A percentile compares a stretch with the other conserved stretches of the same genome.
Conservation (phyloP, 2,329 filamentous ascomycete species). For the Pleoardoris graminearum region DNA sequence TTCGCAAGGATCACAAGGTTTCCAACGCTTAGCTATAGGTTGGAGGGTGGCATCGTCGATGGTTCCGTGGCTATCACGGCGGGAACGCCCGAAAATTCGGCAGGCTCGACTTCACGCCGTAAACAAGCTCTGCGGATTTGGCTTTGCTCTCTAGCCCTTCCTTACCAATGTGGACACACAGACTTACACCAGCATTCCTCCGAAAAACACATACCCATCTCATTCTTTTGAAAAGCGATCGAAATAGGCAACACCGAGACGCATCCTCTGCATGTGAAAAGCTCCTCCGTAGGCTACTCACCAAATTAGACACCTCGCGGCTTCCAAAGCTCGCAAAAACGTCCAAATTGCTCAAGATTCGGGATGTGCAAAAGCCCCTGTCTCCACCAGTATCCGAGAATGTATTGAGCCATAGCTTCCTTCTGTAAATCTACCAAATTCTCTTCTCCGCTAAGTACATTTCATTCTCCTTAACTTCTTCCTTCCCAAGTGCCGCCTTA, state of each 20-base stretch:
- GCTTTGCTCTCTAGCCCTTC: constrained; percentile 46
- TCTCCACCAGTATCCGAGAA: no score
- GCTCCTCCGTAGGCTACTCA: constrained; percentile 12
- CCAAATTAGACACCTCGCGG: constrained; percentile 5
- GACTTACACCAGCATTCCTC: constrained; percentile 20
- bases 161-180: constrained; percentile 54
- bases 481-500: constrained; percentile 3
- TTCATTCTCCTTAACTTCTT: constrained; percentile 2
- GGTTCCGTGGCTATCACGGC: constrained; percentile 56
- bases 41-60: constrained; percentile 57
- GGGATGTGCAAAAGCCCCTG: constrained; percentile 6
- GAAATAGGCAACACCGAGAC: constrained; percentile 36
- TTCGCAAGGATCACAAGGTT: constrained; percentile 51
- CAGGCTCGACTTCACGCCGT: constrained; percentile 32
- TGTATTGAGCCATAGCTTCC: no score
- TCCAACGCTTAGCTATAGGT: constrained; percentile 54
- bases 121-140: constrained; percentile 44
- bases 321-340: neutral
- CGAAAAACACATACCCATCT: constrained; percentile 31
- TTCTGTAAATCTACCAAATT: no score
- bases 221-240: constrained; percentile 38
- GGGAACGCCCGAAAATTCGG: constrained; percentile 53
- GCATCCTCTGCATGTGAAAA: constrained; percentile 43
- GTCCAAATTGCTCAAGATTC: neutral
- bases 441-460: no score